Evolutionary conservation across 2,329 filamentous ascomycete species (phyloP).

Genomic region (Beauveria scarabaeidicola): DNA sequence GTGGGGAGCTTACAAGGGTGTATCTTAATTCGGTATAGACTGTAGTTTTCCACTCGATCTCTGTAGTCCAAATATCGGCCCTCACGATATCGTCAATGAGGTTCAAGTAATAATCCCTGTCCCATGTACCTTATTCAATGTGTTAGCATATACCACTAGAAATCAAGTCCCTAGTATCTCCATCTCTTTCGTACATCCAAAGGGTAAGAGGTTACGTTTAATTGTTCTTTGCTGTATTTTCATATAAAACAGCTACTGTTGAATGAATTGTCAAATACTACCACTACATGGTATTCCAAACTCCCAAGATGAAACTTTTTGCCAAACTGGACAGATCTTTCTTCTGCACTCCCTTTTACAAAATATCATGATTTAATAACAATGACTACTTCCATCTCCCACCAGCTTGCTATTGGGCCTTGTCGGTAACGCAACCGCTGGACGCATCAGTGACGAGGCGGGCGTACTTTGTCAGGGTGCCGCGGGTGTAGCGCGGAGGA

Average conservation of each 20-base stretch:
- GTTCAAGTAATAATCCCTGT: no score
- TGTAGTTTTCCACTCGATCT: no score
- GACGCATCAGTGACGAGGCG: constrained; percentile 49
- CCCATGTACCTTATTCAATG: no score
- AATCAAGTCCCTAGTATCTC: no score
- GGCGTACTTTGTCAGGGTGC: constrained; percentile 65
- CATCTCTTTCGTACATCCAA: no score
- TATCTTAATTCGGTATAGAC: no score
- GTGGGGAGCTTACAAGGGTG: no score
- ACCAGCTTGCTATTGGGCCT: neutral
- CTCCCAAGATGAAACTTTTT: neutral
- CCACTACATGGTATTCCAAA: neutral
- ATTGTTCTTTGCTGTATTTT: neutral
- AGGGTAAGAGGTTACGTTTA: neutral
- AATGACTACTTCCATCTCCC: neutral
- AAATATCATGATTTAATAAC: neutral
- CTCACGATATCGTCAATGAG: no score
- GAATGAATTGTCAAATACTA: neutral
- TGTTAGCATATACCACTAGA: no score
- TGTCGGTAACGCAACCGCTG: constrained; percentile 49
- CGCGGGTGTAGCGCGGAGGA: constrained; percentile 47
- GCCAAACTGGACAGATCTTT: neutral
- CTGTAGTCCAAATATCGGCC: no score
- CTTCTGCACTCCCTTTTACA: neutral
- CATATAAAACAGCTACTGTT: neutral